Conservation (phyloP, 1,284 basidiomycete species). For the Fomitopsis palustris region DNA sequence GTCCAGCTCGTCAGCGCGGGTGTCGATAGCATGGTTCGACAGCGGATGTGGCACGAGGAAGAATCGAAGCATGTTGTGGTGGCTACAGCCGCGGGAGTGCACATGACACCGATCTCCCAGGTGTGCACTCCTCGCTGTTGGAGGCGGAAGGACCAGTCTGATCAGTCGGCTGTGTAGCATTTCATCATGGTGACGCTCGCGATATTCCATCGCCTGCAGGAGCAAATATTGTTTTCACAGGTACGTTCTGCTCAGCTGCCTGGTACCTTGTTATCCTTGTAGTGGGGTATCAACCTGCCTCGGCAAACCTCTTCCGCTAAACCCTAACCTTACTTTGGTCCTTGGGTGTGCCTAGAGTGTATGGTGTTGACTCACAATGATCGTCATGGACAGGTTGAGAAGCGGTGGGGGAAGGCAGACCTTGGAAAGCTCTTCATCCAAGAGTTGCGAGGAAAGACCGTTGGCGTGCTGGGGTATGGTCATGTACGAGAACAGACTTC, state of each 20-base stretch:
- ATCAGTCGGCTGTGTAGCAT: background rate
- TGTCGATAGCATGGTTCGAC: background rate
- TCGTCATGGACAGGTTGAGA: background rate
- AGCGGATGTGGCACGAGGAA: background rate
- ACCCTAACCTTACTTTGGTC: background rate
- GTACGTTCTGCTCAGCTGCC: background rate
- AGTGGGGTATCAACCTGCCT: background rate
- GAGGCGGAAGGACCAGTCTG: background rate
- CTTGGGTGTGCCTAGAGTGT: background rate
- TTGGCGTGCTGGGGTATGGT: background rate
- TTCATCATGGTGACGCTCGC: constrained; percentile 1
- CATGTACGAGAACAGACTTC: background rate
- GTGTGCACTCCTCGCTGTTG: background rate
- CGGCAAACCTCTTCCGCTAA: background rate
- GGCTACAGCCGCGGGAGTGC: background rate
- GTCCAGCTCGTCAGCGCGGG: background rate
- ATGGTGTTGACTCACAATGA: background rate
- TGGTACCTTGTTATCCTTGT: background rate
- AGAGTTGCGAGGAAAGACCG: background rate
- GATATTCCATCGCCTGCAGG: background rate
- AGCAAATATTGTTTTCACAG: background rate
- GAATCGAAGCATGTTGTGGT: background rate
- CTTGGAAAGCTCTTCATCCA: background rate
- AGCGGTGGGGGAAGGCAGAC: background rate
- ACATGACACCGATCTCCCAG: background rate